Base-by-base conservation (phyloP, 148 eudicot genomes). In the Dysphania ambrosioides region DNA sequence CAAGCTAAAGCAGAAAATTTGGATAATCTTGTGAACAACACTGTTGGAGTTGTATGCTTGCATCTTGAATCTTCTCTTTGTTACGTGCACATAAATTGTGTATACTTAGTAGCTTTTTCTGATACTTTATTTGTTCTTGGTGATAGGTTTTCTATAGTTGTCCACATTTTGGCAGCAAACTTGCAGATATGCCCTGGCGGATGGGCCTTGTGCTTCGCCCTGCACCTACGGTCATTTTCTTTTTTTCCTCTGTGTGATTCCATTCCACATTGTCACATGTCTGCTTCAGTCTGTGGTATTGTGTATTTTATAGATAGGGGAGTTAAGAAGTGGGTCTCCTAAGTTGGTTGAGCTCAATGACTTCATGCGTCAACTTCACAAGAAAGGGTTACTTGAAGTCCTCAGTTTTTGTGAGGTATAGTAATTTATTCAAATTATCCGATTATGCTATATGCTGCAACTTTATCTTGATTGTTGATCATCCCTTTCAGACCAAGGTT, bases 131-230 rank as follows among this genome's bases (percentile, higher is more conserved):
- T 67, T 72, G 56, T 27, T 56, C 72, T 19, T 78, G 75, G 83
- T 82, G 35, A 72, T 80, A 95, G 99, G 97, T 90, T 23, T 95
- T 92, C 82, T 95, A 92, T 74, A 95, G 99, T 74, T 95, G 99
- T 80, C 99, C 99, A 30, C 99, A 95, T 83, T 92, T 92, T 79
- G 99, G 99, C 77, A 95, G 97, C 87, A 90, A 72, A 79, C 97
- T 95, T 75, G 99, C 99, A 62, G 99, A 95, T 80, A 85, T 95
- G 94, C 99, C 99, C 58, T 95, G 97, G 97, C 85, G 97, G 73
- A 92, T 95, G 99, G 99, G 99, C 73, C 88, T 89, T 86, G 99
- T 95, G 67, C 89, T 95, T 79, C 99, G 97, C 70, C 99, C 99
- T 80, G 99, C 99, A 68, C 99, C 99, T 32, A 84, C 90, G 66